Conservation (phyloP, 2,329 filamentous ascomycete species). For the Pseudomassariella vexata region DNA sequence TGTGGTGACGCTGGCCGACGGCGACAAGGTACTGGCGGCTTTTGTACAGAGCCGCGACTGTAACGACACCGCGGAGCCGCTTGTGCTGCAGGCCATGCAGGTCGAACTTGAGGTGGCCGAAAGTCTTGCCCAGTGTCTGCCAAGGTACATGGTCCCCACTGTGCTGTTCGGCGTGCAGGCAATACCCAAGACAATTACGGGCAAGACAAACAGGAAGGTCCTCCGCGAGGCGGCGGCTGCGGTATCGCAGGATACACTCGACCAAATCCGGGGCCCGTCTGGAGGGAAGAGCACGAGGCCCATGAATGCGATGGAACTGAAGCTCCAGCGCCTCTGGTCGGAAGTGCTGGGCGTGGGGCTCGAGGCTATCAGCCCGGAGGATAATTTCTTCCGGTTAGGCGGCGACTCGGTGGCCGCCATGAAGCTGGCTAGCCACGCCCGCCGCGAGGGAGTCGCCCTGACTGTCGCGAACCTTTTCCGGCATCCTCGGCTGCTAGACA, state of each 20-base stretch:
- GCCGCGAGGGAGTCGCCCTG: slow-evolving; percentile 13
- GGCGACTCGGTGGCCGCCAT: slow-evolving; percentile 3
- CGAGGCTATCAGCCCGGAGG: not conserved
- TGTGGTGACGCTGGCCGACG: no score
- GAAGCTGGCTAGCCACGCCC: slow-evolving; percentile 36
- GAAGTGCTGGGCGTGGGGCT: not conserved
- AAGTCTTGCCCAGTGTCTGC: no score
- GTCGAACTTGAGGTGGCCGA: no score
- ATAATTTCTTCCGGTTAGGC: not conserved
- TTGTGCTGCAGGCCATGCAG: no score
- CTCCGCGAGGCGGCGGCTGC: slow-evolving; percentile 1
- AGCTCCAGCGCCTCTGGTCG: not conserved
- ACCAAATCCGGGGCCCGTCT: not conserved
- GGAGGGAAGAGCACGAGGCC: slow-evolving; percentile 1
- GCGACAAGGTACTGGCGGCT: no score
- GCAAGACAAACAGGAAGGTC: slow-evolving; percentile 4
- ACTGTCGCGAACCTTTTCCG: slow-evolving; percentile 19
- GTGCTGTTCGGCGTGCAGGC: not conserved
- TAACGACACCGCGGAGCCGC: no score
- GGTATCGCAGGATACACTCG: slow-evolving; percentile 1
- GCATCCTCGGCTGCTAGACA: slow-evolving; percentile 7
- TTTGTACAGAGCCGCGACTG: no score
- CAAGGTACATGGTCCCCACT: slow-evolving; percentile 1
- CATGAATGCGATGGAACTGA: not conserved
- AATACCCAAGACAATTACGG: slow-evolving; percentile 4